Base-by-base conservation (phyloP, 2,329 filamentous ascomycete genomes). In the Tolypocladium inflatum region DNA sequence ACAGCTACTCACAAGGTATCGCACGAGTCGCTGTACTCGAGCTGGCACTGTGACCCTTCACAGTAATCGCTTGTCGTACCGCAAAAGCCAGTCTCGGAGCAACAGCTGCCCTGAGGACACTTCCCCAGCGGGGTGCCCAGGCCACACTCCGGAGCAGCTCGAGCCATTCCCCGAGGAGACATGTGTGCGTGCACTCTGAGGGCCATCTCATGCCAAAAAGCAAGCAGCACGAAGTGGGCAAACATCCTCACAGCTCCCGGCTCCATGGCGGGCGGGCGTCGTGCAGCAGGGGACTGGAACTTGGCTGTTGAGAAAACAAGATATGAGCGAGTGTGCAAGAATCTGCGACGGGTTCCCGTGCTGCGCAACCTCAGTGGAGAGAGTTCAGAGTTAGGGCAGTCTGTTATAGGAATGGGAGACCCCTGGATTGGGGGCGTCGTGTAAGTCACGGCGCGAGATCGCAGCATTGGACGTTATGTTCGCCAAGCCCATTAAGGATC, bases 1-100 rank as follows among this genome's bases (percentile, higher is more conserved):
- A 13, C 11, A n/a, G 30, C 58, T 26, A 67, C 74, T 70, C 64
- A 75, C 73, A 74, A 70, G 60, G 73, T 73, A 60, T 76, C 72
- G 68, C 74, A 76, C 43, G 68, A 65, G 57, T 74, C 70, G 59
- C 73, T 72, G 62, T 71, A 76, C 13, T 70, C 68, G 42, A 76
- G 63, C 59, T 74, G 74, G 59, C 74, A 76, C 48, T 66, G 64
- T 4, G 72, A 73, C 37, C 73, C 73, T 51, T 62, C 67, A 58
- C 74, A 76, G 58, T 67, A 74, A 17, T 70, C 68, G 37, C 56
- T 59, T 19, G 64, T 63, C 3, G 65, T 73, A 56, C 74, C 74
- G 65, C 74, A 76, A 62, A 67, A 71, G 41, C 72, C 72, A 55
- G 63, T 63, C 57, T 67, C 71, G 19, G 73, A 75, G 57, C 73